Evolutionary conservation across 352 stramenopile genomes (phyloP).

Genomic region (Phytophthora parvispora): DNA sequence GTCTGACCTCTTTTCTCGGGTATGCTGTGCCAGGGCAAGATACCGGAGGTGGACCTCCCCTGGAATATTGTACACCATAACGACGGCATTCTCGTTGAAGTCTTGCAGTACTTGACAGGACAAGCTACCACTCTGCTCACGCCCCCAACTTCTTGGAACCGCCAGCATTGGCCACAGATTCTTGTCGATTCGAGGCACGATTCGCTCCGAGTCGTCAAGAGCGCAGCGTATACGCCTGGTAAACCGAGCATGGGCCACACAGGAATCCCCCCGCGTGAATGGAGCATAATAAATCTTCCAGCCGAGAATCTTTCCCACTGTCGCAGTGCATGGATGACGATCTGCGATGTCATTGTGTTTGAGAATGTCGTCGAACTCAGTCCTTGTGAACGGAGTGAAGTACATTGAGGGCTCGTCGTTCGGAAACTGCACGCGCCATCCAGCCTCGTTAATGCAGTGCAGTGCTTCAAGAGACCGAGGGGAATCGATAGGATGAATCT

Average conservation of each 20-base stretch:
- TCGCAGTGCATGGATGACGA: constrained; percentile 2
- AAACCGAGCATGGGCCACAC: neutral
- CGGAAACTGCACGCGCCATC: constrained; percentile 14
- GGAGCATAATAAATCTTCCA: constrained; percentile 1
- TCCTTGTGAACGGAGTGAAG: constrained; percentile 24
- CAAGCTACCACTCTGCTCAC: constrained; percentile 1
- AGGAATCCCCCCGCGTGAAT: neutral
- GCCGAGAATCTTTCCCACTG: constrained; percentile 8
- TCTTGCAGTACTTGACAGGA: constrained; percentile 1
- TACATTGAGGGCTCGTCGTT: constrained; percentile 25
- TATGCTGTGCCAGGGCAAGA: neutral
- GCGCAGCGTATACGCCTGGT: neutral
- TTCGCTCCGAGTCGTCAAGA: neutral
- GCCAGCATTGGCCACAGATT: neutral
- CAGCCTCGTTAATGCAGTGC: neutral
- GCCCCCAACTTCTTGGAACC: neutral
- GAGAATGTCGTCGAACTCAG: constrained; percentile 17
- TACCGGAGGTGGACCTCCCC: neutral
- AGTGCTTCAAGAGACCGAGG: neutral
- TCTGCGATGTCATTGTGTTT: neutral
- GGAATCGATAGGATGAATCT: neutral
- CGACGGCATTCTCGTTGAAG: neutral
- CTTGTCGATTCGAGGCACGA: neutral
- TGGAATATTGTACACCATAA: neutral
- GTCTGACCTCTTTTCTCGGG: neutral